Percentiles rank a stretch among this genome's conserved stretches.
Conservation (phyloP, 1,284 basidiomycete genomes). For the Irpex lacteus region DNA sequence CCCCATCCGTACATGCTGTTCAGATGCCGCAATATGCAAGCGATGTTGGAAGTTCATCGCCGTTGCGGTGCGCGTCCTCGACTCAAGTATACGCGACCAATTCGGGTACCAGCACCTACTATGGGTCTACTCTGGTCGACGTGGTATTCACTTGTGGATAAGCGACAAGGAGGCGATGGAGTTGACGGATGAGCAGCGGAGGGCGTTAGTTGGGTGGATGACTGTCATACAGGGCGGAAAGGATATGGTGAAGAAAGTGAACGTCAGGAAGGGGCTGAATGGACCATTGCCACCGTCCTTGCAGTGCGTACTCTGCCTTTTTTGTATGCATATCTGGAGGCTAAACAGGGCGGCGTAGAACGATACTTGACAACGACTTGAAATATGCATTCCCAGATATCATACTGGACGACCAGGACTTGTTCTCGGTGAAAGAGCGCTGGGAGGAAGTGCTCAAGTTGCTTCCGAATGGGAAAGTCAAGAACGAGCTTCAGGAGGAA, state of each 20-base stretch:
- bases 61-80: constrained; percentile 88
- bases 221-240: constrained; percentile 86
- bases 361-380: constrained; percentile 42
- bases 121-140: constrained; percentile 98
- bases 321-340: neutral
- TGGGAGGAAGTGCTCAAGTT: constrained; percentile 77
- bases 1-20: constrained; percentile 92
- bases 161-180: constrained; percentile 87
- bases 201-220: constrained; percentile 83
- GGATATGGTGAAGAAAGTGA: constrained; percentile 84
- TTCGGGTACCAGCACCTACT: constrained; percentile 84
- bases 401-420: constrained; percentile 85
- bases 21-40: constrained; percentile 87
- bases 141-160: constrained; percentile 98
- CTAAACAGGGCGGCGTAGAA: constrained; percentile 39
- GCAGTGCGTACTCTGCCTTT: constrained; percentile 42
- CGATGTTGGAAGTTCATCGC: constrained; percentile 96
- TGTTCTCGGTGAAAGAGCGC: constrained; percentile 71
- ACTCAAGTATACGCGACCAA: constrained; percentile 77
- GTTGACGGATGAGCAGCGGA: constrained; percentile 89
- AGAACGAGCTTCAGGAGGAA: constrained; percentile 45
- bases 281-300: constrained; percentile 67
- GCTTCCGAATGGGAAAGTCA: constrained; percentile 62
- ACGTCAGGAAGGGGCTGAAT: constrained; percentile 54
- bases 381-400: constrained; percentile 62